A percentile compares a stretch with the other conserved stretches of the same genome.
phyloP scores from a whole-genome alignment of 148 eudicot species.

The Polygonum maritimum region DNA sequence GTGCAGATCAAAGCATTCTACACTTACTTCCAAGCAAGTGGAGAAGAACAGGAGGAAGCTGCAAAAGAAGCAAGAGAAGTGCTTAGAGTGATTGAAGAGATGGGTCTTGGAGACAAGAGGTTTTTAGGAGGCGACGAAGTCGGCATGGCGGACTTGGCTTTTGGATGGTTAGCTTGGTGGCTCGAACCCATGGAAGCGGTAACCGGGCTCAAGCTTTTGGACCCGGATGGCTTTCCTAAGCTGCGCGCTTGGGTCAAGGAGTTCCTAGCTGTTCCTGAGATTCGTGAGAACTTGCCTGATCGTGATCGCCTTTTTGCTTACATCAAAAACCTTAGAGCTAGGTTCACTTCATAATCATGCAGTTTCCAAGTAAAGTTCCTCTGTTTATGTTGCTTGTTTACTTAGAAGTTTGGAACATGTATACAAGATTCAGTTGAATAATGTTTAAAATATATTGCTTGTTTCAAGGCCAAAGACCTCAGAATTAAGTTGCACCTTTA shows the following conservation, averaged over 20 bases:
- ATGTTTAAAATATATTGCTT: too few species aligned
- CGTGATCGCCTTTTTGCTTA: neutral
- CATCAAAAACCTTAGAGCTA: neutral
- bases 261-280: neutral
- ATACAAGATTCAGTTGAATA: too few species aligned
- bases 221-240: neutral
- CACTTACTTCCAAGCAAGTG: neutral
- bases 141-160: constrained; percentile 17
- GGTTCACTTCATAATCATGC: neutral
- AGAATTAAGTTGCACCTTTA: too few species aligned
- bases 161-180: constrained; percentile 15
- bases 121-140: constrained; percentile 20
- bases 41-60: constrained; percentile 22
- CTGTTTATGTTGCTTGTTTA: too few species aligned
- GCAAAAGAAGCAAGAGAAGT: constrained; percentile 8
- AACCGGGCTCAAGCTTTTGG: constrained; percentile 6
- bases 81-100: constrained; percentile 15
- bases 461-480: too few species aligned
- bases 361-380: neutral
- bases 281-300: neutral
- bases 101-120: constrained; percentile 7
- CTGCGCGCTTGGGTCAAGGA: neutral
- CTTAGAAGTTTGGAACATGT: too few species aligned
- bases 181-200: constrained; percentile 16
- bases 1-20: neutral